Evolutionary conservation across 768 basidiomycete genomes (phyloP).

Genomic region (Trametes villosa): DNA sequence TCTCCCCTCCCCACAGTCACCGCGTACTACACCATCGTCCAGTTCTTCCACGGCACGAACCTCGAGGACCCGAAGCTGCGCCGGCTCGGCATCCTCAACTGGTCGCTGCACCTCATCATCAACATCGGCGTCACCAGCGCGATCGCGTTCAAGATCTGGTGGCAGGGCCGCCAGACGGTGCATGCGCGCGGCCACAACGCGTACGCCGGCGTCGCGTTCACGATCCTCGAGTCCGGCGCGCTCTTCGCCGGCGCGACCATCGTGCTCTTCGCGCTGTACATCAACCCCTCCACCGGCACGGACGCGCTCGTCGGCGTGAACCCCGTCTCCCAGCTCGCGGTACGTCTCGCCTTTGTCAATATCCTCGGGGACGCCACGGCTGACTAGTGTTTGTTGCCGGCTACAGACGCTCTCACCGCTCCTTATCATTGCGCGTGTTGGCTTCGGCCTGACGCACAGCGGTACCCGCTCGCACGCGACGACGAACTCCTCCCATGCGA

Average conservation of each 20-base stretch:
- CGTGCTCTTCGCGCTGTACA: conserved; percentile 4
- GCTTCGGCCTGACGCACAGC: background rate
- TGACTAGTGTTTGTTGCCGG: background rate
- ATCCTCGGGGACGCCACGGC: background rate
- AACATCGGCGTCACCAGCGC: conserved; percentile 8
- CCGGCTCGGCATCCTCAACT: background rate
- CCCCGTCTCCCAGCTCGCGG: conserved; percentile 7
- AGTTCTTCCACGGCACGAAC: background rate
- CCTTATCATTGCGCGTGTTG: conserved; percentile 2
- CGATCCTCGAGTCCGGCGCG: conserved; percentile 10
- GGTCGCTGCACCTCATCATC: conserved; percentile 9
- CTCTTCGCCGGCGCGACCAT: conserved; percentile 9
- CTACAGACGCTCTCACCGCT: conserved; percentile 1
- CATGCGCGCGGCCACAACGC: conserved; percentile 4
- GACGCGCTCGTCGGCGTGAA: conserved; percentile 9
- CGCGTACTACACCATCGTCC: background rate
- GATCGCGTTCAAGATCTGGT: conserved; percentile 1
- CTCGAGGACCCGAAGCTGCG: background rate
- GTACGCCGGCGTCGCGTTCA: conserved; percentile 4
- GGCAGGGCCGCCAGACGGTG: background rate
- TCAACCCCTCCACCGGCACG: background rate
- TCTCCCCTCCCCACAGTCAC: background rate
- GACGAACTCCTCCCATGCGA: background rate
- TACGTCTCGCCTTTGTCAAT: background rate
- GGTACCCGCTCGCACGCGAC: background rate